phyloP scores from a whole-genome alignment of 2,329 filamentous ascomycete species.

The Bipolaris bicolor region DNA sequence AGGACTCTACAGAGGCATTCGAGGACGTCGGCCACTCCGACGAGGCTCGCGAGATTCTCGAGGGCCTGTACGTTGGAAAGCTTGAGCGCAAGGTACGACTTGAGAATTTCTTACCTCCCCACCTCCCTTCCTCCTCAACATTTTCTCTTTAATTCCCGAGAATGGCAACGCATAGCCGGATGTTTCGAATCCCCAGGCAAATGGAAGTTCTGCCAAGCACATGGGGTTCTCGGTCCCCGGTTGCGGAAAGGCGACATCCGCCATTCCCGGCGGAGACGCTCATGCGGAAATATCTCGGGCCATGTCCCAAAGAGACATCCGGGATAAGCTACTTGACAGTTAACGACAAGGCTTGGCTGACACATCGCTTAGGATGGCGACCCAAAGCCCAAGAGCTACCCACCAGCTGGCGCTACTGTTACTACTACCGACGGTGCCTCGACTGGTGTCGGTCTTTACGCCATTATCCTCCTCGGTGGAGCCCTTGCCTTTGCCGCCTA shows the following conservation, averaged over 20 bases:
- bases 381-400: constrained; percentile 70
- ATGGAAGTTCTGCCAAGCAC: background rate
- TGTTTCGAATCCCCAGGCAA: too few species aligned
- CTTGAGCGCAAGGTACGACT: constrained; percentile 47
- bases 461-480: constrained; percentile 77
- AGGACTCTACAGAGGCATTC: constrained; percentile 97
- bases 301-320: constrained; percentile 19
- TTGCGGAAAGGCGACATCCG: background rate
- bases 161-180: background rate
- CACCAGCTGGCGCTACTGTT: constrained; percentile 55
- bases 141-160: background rate
- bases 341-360: constrained; percentile 5
- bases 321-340: background rate
- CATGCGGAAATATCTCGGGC: constrained; percentile 23
- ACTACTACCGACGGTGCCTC: constrained; percentile 59
- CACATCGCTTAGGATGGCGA: constrained; percentile 66
- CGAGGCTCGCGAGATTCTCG: constrained; percentile 93
- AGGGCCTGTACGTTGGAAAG: constrained; percentile 52
- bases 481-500: constrained; percentile 79
- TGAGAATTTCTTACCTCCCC: constrained; percentile 1
- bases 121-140: background rate
- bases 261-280: background rate
- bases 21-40: constrained; percentile 99
- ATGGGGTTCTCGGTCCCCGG: background rate
- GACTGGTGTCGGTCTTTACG: constrained; percentile 81